Evolutionary conservation across 768 basidiomycete genomes (phyloP).

Genomic region (Gelatoporia subvermispora): DNA sequence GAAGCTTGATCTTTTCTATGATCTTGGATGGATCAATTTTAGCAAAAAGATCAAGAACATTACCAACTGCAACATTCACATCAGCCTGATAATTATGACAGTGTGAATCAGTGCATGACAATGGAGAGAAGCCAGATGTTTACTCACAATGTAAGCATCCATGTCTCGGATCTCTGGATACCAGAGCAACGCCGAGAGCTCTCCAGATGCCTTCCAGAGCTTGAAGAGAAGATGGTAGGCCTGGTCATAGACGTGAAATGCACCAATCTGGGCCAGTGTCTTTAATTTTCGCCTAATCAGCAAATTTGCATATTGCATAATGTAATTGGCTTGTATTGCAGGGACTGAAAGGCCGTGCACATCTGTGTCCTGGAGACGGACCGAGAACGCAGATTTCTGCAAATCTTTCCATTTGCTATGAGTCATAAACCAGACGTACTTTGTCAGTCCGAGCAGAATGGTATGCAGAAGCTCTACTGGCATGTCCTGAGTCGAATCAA

Average conservation of each 20-base stretch:
- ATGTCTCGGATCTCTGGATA: slow-evolving; percentile 9
- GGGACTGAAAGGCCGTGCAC: not conserved
- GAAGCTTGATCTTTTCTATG: slow-evolving; percentile 1
- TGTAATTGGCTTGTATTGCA: not conserved
- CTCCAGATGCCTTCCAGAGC: slow-evolving; percentile 11
- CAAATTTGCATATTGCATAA: not conserved
- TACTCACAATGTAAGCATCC: slow-evolving; percentile 9
- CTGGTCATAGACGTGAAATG: slow-evolving; percentile 1
- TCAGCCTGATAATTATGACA: not conserved
- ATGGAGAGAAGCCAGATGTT: no score
- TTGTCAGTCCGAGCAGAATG: slow-evolving; percentile 1
- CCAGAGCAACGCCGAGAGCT: slow-evolving; percentile 12
- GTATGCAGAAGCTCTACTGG: slow-evolving; percentile 1
- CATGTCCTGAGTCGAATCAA: not conserved
- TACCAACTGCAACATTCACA: not conserved
- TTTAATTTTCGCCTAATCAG: slow-evolving; percentile 5
- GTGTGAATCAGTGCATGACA: not conserved
- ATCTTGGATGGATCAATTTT: not conserved
- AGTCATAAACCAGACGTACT: slow-evolving; percentile 3
- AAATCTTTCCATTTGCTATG: not conserved
- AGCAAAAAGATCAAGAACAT: not conserved
- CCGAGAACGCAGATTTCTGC: not conserved
- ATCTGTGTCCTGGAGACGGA: not conserved
- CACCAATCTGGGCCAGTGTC: slow-evolving; percentile 1
- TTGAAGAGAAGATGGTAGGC: not conserved